Percentiles rank a stretch among this genome's conserved stretches.
phyloP scores from a whole-genome alignment of 805 yeast species.

The Cyberlindnera maclurae region DNA sequence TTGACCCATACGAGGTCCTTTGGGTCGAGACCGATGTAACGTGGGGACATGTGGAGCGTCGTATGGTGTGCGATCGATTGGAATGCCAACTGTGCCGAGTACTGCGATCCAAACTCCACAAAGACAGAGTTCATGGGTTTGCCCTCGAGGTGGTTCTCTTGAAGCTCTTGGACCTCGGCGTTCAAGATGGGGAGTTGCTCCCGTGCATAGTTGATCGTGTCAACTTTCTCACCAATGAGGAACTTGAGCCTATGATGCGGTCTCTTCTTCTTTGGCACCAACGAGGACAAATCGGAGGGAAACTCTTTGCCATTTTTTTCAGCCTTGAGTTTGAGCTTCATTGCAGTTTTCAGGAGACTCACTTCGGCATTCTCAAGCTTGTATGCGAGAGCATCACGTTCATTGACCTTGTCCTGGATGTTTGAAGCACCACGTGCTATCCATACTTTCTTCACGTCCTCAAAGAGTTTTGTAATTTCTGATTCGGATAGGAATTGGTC shows the following conservation, averaged over 20 bases:
- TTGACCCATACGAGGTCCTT: conserved; percentile 62
- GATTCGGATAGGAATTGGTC: conserved; percentile 62
- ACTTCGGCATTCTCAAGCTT: conserved; percentile 65
- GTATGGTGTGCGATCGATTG: conserved; percentile 59
- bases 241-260: conserved; percentile 46
- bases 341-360: conserved; percentile 49
- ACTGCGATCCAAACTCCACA: conserved; percentile 73
- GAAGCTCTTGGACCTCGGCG: conserved; percentile 48
- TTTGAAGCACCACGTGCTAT: conserved; percentile 58
- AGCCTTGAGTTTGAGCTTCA: conserved; percentile 54
- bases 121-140: conserved; percentile 74
- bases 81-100: conserved; percentile 64
- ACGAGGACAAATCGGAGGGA: conserved; percentile 43
- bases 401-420: conserved; percentile 46
- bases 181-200: conserved; percentile 53
- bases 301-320: conserved; percentile 54
- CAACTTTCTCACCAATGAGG: conserved; percentile 52
- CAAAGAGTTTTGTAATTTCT: conserved; percentile 67
- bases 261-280: conserved; percentile 60
- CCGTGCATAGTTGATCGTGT: conserved; percentile 50
- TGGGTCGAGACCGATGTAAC: conserved; percentile 57
- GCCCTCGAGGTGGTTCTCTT: conserved; percentile 37
- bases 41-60: conserved; percentile 57
- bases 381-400: conserved; percentile 53
- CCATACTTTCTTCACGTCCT: conserved; percentile 78